These are phyloP conservation scores for Talaromyces atroroseus DNA, from an alignment of 2,329 filamentous ascomycete species.

Conservation along the genomic window DNA sequence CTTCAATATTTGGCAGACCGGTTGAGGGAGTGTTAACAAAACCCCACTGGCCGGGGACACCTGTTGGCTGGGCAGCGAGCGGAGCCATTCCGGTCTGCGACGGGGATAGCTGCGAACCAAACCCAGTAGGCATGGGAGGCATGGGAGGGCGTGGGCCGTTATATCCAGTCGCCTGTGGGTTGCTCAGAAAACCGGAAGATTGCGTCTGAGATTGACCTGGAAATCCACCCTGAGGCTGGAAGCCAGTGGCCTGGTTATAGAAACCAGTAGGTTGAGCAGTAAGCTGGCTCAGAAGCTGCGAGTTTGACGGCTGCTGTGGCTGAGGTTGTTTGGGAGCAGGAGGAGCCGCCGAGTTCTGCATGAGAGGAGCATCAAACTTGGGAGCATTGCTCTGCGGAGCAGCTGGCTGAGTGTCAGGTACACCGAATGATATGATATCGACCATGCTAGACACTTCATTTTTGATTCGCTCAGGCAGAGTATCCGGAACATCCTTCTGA, in stretches of 20 bases:
- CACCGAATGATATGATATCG: conserved; percentile 94
- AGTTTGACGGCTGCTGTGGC: conserved; percentile 65
- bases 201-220: conserved; percentile 55
- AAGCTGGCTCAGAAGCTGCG: conserved; percentile 53
- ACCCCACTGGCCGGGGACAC: conserved; percentile 93
- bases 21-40: conserved; percentile 87
- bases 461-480: conserved; percentile 76
- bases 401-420: conserved; percentile 63
- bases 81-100: conserved; percentile 62
- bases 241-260: conserved; percentile 61
- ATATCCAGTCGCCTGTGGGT: conserved; percentile 73
- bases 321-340: conserved; percentile 60
- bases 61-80: conserved; percentile 90
- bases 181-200: conserved; percentile 65
- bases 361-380: conserved; percentile 58
- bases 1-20: conserved; percentile 89
- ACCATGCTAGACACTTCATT: conserved; percentile 99
- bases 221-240: conserved; percentile 51
- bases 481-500: conserved; percentile 70
- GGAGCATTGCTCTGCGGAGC: conserved; percentile 60
- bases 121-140: conserved; percentile 72
- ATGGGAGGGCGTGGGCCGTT: conserved; percentile 73
- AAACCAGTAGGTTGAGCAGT: conserved; percentile 50
- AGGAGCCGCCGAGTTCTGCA: conserved; percentile 45
- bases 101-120: conserved; percentile 58